Percentiles rank a stretch among this genome's conserved stretches.
Evolutionary conservation across 2,329 filamentous ascomycete genomes (phyloP).

Genomic region (Aspergillaceae sp.): DNA sequence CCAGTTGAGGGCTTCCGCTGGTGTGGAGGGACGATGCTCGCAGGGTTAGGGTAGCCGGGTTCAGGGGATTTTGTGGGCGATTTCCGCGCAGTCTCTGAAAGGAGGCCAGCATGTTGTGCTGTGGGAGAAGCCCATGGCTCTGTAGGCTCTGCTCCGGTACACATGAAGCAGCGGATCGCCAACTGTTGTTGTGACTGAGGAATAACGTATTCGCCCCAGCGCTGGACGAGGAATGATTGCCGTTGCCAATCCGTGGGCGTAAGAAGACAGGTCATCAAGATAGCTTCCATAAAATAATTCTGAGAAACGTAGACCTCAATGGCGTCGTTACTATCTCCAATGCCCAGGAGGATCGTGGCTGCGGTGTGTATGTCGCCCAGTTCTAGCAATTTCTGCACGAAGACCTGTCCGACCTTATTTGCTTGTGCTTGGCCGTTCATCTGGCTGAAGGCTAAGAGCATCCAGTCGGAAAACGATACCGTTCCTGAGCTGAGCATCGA

Average conservation of each 20-base stretch:
- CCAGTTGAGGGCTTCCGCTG: slow-evolving; percentile 43
- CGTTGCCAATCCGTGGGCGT: slow-evolving; percentile 85
- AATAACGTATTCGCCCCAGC: slow-evolving; percentile 91
- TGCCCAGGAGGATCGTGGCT: slow-evolving; percentile 82
- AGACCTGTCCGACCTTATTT: slow-evolving; percentile 82
- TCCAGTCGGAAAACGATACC: slow-evolving; percentile 95
- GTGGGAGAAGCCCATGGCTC: slow-evolving; percentile 85
- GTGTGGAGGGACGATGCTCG: slow-evolving; percentile 14
- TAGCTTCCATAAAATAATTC: slow-evolving; percentile 82
- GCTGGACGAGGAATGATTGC: slow-evolving; percentile 75
- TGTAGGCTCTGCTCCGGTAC: slow-evolving; percentile 73
- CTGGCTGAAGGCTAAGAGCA: slow-evolving; percentile 82
- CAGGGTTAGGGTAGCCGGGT: slow-evolving; percentile 45
- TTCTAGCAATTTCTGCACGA: slow-evolving; percentile 82
- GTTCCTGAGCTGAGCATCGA: slow-evolving; percentile 66
- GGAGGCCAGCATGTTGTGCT: slow-evolving; percentile 52
- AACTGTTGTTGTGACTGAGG: slow-evolving; percentile 80
- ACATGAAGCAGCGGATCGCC: slow-evolving; percentile 87
- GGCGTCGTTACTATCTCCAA: slow-evolving; percentile 87
- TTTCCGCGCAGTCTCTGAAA: slow-evolving; percentile 19
- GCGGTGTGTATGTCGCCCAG: slow-evolving; percentile 86
- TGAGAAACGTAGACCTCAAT: slow-evolving; percentile 95
- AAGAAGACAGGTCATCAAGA: slow-evolving; percentile 75
- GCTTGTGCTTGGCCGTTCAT: slow-evolving; percentile 72
- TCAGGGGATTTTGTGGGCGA: slow-evolving; percentile 42